Evolutionary conservation across 176 grass and related monocot genomes (phyloP).

Genomic region (Zoysia japonica): DNA sequence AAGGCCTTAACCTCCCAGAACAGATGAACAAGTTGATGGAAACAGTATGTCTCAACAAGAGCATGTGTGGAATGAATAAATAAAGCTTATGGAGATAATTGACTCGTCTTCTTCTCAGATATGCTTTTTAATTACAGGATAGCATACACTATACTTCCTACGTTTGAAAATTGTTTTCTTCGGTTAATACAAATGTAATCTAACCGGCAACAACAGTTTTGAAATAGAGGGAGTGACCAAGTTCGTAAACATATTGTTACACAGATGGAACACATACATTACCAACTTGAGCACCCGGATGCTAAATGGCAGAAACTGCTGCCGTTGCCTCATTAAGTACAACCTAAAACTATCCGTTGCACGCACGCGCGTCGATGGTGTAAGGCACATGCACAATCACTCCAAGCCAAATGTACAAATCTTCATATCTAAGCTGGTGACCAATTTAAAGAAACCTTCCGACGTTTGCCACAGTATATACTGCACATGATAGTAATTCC

Average conservation of each 20-base stretch:
- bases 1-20: no score
- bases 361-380: background rate
- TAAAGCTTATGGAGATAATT: background rate
- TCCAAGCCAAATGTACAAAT: background rate
- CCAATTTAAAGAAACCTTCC: background rate
- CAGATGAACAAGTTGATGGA: background rate
- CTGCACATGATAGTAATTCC: background rate
- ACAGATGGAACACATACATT: background rate
- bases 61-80: background rate
- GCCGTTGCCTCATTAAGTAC: background rate
- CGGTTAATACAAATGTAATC: no score
- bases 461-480: background rate
- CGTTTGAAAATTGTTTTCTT: no score
- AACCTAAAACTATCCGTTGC: background rate
- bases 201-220: no score
- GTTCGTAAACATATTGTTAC: background rate
- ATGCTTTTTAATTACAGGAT: background rate
- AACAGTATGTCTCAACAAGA: background rate
- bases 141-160: background rate
- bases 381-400: background rate
- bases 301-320: background rate
- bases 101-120: background rate
- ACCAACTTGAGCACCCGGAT: background rate
- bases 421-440: slow-evolving; percentile 3
- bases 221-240: background rate